Evolutionary conservation across 345 rosid genomes (phyloP).

Genomic region (Crucihimalaya himalaica): DNA sequence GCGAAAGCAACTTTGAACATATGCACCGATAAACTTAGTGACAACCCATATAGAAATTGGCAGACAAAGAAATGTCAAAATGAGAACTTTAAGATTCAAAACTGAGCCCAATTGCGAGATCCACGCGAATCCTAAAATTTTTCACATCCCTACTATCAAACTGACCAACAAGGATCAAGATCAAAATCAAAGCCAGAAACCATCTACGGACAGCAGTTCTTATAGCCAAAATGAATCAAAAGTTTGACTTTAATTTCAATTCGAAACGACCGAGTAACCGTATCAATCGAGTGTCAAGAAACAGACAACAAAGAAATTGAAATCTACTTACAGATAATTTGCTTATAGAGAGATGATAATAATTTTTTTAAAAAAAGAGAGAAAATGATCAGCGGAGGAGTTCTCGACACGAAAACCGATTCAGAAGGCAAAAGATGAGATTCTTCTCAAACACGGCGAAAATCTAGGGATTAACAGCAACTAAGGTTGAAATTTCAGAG

Average conservation of each 20-base stretch:
- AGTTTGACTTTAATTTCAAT: background rate
- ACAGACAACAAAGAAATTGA: background rate
- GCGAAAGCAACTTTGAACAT: constrained; percentile 5
- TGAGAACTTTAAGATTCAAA: constrained; percentile 9
- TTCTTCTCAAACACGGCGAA: constrained; percentile 30
- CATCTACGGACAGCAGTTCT: background rate
- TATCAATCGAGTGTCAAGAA: constrained; percentile 18
- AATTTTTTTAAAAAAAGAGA: background rate
- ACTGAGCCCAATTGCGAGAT: constrained; percentile 32
- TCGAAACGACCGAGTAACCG: constrained; percentile 1
- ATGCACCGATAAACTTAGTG: background rate
- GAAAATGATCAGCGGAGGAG: constrained; percentile 20
- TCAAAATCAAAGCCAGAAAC: constrained; percentile 23
- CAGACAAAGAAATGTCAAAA: constrained; percentile 6
- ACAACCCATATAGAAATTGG: background rate
- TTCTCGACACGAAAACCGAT: constrained; percentile 7
- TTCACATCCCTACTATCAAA: background rate
- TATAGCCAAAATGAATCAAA: background rate
- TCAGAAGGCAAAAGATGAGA: background rate
- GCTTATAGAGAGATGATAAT: background rate
- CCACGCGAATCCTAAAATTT: constrained; percentile 8
- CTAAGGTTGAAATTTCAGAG: constrained; percentile 38
- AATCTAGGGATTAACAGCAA: constrained; percentile 31
- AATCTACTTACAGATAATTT: constrained; percentile 27
- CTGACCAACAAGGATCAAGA: constrained; percentile 11